These are phyloP conservation scores for Phytophthora idaei DNA, from an alignment of 352 stramenopile genomes.

Conservation along the genomic window DNA sequence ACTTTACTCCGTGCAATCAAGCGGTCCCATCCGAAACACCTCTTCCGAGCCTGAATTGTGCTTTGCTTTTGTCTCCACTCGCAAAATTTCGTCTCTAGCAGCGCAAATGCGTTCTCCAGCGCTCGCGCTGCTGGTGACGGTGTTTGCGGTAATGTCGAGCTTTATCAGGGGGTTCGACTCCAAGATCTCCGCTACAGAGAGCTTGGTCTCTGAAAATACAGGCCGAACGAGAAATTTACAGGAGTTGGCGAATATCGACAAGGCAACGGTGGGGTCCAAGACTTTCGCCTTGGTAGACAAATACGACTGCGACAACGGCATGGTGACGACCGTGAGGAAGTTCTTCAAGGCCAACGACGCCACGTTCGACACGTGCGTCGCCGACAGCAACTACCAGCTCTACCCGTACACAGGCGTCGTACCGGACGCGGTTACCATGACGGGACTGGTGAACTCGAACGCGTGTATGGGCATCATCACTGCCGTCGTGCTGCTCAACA, in stretches of 20 bases:
- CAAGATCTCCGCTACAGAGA: slow-evolving; percentile 10
- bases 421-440: slow-evolving; percentile 41
- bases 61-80: slow-evolving; percentile 18
- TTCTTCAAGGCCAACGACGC: slow-evolving; percentile 57
- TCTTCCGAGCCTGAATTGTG: slow-evolving; percentile 6
- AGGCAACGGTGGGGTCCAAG: slow-evolving; percentile 41
- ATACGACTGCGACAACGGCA: slow-evolving; percentile 47
- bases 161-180: not conserved
- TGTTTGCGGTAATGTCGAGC: slow-evolving; percentile 2
- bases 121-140: slow-evolving; percentile 18
- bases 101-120: slow-evolving; percentile 22
- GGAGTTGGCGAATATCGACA: slow-evolving; percentile 33
- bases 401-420: slow-evolving; percentile 64
- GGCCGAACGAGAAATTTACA: slow-evolving; percentile 7
- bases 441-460: slow-evolving; percentile 48
- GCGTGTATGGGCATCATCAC: slow-evolving; percentile 62
- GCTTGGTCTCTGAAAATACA: not conserved
- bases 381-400: slow-evolving; percentile 58
- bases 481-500: slow-evolving; percentile 42
- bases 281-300: slow-evolving; percentile 55
- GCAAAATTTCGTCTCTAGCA: slow-evolving; percentile 20
- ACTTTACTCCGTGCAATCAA: slow-evolving; percentile 28
- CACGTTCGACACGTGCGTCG: slow-evolving; percentile 54
- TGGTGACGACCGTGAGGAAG: slow-evolving; percentile 42
- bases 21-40: slow-evolving; percentile 24